phyloP scores from a whole-genome alignment of 2,329 filamentous ascomycete genomes.

The Cercospora zeina region DNA sequence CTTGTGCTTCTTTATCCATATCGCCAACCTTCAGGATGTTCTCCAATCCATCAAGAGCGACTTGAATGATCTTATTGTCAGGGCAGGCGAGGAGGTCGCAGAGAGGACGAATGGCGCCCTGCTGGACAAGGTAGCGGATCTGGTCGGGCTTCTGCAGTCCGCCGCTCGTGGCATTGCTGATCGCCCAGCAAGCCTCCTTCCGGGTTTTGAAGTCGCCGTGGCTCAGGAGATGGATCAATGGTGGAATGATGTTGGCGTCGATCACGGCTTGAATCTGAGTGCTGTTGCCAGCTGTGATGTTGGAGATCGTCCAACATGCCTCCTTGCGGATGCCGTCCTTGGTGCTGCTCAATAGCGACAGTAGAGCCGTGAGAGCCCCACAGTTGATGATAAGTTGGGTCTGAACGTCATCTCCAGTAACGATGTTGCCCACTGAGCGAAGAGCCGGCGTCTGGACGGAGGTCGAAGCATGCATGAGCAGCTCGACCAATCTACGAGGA shows the following conservation, averaged over 20 bases:
- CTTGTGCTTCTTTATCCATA: constrained; percentile 90
- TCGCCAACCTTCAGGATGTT: constrained; percentile 99
- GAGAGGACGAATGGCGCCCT: constrained; percentile 95
- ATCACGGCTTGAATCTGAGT: constrained; percentile 96
- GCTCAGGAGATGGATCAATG: constrained; percentile 90
- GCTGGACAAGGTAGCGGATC: constrained; percentile 88
- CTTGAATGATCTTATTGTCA: constrained; percentile 99
- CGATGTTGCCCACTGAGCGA: constrained; percentile 96
- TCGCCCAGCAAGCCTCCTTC: constrained; percentile 99
- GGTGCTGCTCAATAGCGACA: constrained; percentile 90
- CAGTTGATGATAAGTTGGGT: constrained; percentile 99
- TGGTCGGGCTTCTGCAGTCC: constrained; percentile 98
- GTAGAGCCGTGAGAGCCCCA: constrained; percentile 84
- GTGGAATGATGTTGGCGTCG: constrained; percentile 94
- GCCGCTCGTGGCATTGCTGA: constrained; percentile 96
- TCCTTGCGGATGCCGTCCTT: constrained; percentile 99
- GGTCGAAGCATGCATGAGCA: constrained; percentile 96
- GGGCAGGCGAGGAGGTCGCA: constrained; percentile 94
- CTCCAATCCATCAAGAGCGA: constrained; percentile 94
- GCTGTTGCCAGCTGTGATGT: constrained; percentile 97
- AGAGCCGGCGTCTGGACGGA: constrained; percentile 97
- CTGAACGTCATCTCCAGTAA: constrained; percentile 97
- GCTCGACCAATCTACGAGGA: constrained; percentile 89
- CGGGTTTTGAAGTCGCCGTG: constrained; percentile 98
- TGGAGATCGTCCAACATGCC: constrained; percentile 99